These are phyloP conservation scores for Phaeotremella skinneri DNA, from an alignment of 768 basidiomycete species.

Conservation along the genomic window DNA sequence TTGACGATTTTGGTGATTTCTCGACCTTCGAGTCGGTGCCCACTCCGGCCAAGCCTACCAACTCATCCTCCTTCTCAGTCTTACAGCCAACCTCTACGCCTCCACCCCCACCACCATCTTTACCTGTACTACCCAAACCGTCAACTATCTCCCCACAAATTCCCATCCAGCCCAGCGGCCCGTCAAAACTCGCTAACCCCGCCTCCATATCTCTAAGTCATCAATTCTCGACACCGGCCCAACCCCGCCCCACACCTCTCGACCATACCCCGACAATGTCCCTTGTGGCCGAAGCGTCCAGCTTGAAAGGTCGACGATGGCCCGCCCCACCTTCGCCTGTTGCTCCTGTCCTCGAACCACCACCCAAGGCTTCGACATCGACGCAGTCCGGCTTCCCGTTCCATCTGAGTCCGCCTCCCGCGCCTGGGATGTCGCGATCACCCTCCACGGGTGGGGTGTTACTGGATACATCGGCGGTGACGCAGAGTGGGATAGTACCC, in stretches of 20 bases:
- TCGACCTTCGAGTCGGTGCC: conserved; percentile 27
- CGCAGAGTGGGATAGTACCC: too few relatives aligned
- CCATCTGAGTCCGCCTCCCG: neutral
- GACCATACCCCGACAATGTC: conserved; percentile 37
- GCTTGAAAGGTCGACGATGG: conserved; percentile 37
- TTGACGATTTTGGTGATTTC: conserved; percentile 53
- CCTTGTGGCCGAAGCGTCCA: conserved; percentile 27
- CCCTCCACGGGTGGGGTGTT: too few relatives aligned
- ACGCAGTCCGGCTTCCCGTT: neutral
- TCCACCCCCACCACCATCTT: conserved; percentile 8
- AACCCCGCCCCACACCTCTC: conserved; percentile 18
- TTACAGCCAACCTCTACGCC: neutral
- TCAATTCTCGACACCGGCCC: neutral
- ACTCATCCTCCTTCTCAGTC: conserved; percentile 5
- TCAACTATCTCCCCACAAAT: conserved; percentile 1
- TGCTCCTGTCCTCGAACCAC: conserved; percentile 34
- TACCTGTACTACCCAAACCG: neutral
- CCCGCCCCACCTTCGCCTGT: conserved; percentile 42
- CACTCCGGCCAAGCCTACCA: neutral
- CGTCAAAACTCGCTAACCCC: neutral
- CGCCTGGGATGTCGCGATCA: too few relatives aligned
- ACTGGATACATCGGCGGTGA: too few relatives aligned
- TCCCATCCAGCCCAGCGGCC: neutral
- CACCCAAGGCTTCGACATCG: conserved; percentile 14
- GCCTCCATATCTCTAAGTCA: neutral